Percentiles rank a stretch among this genome's conserved stretches.
Conservation (phyloP, 192 early-diverging fungal species). For the Coemansia sp. region DNA sequence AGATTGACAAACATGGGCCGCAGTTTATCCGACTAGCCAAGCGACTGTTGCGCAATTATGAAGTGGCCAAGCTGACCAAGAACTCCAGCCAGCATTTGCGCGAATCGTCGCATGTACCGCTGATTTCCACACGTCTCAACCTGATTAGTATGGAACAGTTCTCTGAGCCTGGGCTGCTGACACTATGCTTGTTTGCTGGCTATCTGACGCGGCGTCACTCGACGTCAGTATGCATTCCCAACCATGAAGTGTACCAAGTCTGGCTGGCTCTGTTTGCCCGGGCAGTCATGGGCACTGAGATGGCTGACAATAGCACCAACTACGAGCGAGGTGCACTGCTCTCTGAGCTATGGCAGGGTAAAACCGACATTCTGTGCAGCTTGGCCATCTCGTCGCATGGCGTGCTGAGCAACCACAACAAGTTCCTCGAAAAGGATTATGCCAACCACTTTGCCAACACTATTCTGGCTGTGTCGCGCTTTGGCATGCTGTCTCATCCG, state of each 20-base stretch:
- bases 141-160: slow-evolving; percentile 18
- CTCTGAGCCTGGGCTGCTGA: slow-evolving; percentile 19
- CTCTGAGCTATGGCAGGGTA: slow-evolving; percentile 20
- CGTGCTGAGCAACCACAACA: slow-evolving; percentile 41
- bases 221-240: slow-evolving; percentile 29
- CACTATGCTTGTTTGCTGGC: slow-evolving; percentile 13
- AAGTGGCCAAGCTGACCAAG: slow-evolving; percentile 1
- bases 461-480: slow-evolving; percentile 24
- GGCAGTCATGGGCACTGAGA: slow-evolving; percentile 14
- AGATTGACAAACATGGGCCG: slow-evolving; percentile 16
- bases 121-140: slow-evolving; percentile 9
- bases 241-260: slow-evolving; percentile 26
- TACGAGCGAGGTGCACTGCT: slow-evolving; percentile 20
- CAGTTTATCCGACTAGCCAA: slow-evolving; percentile 15
- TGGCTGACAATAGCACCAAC: slow-evolving; percentile 20
- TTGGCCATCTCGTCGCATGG: slow-evolving; percentile 31
- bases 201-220: slow-evolving; percentile 14
- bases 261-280: slow-evolving; percentile 28
- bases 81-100: neutral
- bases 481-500: slow-evolving; percentile 36
- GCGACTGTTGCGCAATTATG: slow-evolving; percentile 16
- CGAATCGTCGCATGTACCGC: neutral
- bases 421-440: slow-evolving; percentile 32
- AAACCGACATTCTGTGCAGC: slow-evolving; percentile 16
- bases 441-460: slow-evolving; percentile 43